Evolutionary conservation across 352 stramenopile species (phyloP), one percentile per base, ranked within the genome.

Genomic region (Pythium periplocum): DNA sequence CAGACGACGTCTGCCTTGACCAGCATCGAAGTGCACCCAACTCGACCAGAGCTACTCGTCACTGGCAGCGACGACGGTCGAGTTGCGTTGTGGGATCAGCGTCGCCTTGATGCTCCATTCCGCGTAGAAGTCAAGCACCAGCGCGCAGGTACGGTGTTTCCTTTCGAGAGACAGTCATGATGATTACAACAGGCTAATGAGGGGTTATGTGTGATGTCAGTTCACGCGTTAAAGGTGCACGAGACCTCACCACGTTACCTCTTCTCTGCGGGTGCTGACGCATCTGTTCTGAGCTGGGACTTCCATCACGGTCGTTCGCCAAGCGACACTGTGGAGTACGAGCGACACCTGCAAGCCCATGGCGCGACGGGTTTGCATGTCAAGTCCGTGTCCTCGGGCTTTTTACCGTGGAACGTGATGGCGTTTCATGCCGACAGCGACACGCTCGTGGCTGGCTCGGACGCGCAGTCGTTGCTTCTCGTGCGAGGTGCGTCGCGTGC

Each of bases 1-100:
- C 69, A 79, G 17, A 53, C 63, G 9, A 73, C 42, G 10, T 65
- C 61, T 31, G 62, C 73, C 26, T 62, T 91, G 38, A 89, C 73
- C 31, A 73, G 73, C 12, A 30, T 91, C 10, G 83, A 90, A 62
- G 86, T 71, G 17, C 83, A 93, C 39, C 83, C 83, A 40, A 91
- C 83, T 12, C 78, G 80, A 2, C 83, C 83, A 5, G 83, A 93
- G 57, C 48, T 93, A 34, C 64, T 93, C 45, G 64, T 93, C 51
- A 90, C 83, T 0, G 83, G 83, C 45, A 68, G 69, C 31, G 66
- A 86, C 45, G 80, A 93, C 36, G 83, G 83, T 17, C 70, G 69
- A 35, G 64, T 93, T 31, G 72, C 65, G 37, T 74, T 90, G 32
- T 93, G 83, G 83, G 83, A 93, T 64, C 74, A 81, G 40, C 80